A percentile compares a stretch with the other conserved stretches of the same genome.
These are phyloP conservation scores for Penicillium expansum DNA, from an alignment of 2,329 filamentous ascomycete species.

Conservation along the genomic window DNA sequence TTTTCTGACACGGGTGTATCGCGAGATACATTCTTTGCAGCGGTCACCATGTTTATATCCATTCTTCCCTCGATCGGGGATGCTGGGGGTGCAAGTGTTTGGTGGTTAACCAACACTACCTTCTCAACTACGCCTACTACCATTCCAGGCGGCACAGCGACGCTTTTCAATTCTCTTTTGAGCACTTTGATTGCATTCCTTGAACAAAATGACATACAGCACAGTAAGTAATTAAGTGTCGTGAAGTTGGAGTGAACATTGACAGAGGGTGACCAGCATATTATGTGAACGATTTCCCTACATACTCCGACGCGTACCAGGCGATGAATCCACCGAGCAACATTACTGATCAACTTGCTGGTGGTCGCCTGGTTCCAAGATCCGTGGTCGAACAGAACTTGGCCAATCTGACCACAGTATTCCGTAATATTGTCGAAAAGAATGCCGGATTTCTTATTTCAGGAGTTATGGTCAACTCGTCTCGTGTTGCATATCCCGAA, in stretches of 20 bases:
- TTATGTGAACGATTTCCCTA: constrained; percentile 13
- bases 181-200: not conserved
- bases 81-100: constrained; percentile 12
- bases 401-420: not conserved
- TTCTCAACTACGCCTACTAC: not conserved
- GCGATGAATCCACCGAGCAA: constrained; percentile 55
- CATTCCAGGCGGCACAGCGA: not conserved
- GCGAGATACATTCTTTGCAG: constrained; percentile 4
- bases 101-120: constrained; percentile 1
- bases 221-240: not conserved
- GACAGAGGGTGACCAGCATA: constrained; percentile 2
- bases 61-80: constrained; percentile 10
- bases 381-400: constrained; percentile 7
- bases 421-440: constrained; percentile 7
- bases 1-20: constrained; percentile 1
- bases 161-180: not conserved
- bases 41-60: constrained; percentile 1
- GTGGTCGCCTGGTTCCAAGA: constrained; percentile 22
- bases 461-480: constrained; percentile 14
- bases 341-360: constrained; percentile 15
- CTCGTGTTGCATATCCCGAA: not conserved
- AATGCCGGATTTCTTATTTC: constrained; percentile 7
- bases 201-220: not conserved
- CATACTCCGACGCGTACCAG: constrained; percentile 70
- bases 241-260: not conserved